phyloP scores from a whole-genome alignment of 441 rosid species.

The Melastoma candidum region DNA sequence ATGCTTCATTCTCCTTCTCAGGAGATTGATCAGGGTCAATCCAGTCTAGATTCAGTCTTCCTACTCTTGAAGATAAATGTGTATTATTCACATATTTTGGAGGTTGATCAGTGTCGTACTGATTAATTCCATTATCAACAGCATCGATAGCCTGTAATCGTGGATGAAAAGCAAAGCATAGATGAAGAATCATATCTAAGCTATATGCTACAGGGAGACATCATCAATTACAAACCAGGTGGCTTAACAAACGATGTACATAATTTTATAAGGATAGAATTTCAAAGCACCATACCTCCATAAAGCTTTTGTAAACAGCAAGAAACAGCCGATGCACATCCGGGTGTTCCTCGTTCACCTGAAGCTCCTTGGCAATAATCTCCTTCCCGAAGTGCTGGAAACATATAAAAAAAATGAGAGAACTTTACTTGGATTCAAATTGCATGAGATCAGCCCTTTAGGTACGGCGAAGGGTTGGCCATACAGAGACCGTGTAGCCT shows the following conservation, averaged over 20 bases:
- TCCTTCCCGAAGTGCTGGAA: constrained; percentile 81
- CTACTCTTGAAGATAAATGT: constrained; percentile 77
- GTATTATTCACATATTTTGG: constrained; percentile 84
- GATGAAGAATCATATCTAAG: background rate
- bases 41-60: constrained; percentile 87
- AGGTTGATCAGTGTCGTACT: constrained; percentile 71
- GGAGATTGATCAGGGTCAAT: constrained; percentile 82
- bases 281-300: constrained; percentile 41
- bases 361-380: constrained; percentile 76
- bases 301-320: constrained; percentile 82
- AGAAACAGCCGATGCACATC: constrained; percentile 68
- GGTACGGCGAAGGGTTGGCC: too few relatives aligned
- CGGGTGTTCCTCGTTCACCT: constrained; percentile 58
- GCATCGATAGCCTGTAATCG: constrained; percentile 72
- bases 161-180: background rate
- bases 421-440: too few relatives aligned
- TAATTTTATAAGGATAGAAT: background rate
- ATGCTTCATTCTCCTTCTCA: constrained; percentile 84
- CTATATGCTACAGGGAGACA: background rate
- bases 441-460: too few relatives aligned
- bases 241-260: background rate
- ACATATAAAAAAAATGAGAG: constrained; percentile 6
- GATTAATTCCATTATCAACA: constrained; percentile 77
- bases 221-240: too few relatives aligned
- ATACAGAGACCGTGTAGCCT: too few relatives aligned